Evolutionary conservation across 1,284 basidiomycete genomes (phyloP), one percentile per base, ranked within the genome.

Genomic region (Tilletia indica): DNA sequence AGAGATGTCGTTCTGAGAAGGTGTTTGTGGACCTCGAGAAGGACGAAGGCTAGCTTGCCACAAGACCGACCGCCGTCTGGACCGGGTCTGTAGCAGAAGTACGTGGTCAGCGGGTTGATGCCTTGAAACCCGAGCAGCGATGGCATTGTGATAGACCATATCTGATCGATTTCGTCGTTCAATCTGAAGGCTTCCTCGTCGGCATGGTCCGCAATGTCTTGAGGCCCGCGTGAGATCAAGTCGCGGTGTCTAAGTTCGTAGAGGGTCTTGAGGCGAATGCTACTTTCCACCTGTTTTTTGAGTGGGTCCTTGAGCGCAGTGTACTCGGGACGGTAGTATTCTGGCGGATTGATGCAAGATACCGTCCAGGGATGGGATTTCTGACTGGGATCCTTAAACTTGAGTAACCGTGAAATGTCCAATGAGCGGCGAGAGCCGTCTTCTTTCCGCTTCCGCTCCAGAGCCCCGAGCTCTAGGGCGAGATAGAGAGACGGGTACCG

Each of bases 11-110:
- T 84, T 93, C 91, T 3, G 89, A 88, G 81, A 92, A 92, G 0
- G 91, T 92, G 79, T 92, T 92, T 93, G 80, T 92, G 91, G 14
- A 92, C 89, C 88, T 92, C 91, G 3, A 92, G 84, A 0, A 92
- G 86, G 8, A 88, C 85, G 21, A 88, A 79, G 84, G 87, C 87
- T 36, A 81, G 75, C 0, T 45, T 31, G 11, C 79, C 79, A 21
- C 58, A 39, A 14, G 42, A 14, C 14, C 19, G 73, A n/a, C 14
- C 64, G 21, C 58, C 70, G 19, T 12, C 70, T 2, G 21, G 34
- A n/a, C 21, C n/a, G 39, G 78, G 77, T 3, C 76, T 73, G 64
- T 92, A 92, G 78, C 89, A 89, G 77, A 89, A 92, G 82, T 91
- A 92, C 31, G 91, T 88, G 0, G 89, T 90, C 68, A 93, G 84